Evolutionary conservation across 257 asterid genomes (phyloP).

Genomic region (Schizonepeta tenuifolia): DNA sequence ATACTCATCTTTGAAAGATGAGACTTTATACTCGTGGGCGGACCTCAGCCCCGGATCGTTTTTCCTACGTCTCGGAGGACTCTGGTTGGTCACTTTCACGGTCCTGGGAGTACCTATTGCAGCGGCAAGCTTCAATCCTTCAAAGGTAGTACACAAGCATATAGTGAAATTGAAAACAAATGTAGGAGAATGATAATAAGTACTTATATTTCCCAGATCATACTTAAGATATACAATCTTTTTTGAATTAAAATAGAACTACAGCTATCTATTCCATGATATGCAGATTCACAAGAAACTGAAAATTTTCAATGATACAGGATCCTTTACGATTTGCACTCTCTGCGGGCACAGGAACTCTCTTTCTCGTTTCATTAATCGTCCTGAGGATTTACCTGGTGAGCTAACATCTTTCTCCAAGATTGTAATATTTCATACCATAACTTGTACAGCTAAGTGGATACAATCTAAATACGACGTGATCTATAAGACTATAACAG

Average conservation of each 20-base stretch:
- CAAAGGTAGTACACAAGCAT: conserved; percentile 47
- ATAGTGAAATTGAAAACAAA: neutral
- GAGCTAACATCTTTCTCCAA: conserved; percentile 16
- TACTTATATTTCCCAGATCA: neutral
- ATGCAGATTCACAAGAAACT: conserved; percentile 15
- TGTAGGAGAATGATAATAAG: no score
- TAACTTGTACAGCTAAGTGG: neutral
- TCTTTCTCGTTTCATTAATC: conserved; percentile 74
- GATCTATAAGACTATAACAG: neutral
- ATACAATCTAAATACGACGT: conserved; percentile 8
- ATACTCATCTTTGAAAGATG: conserved; percentile 70
- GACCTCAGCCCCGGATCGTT: conserved; percentile 70
- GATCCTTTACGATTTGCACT: conserved; percentile 76
- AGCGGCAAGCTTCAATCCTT: conserved; percentile 79
- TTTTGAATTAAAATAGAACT: neutral
- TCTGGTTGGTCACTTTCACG: conserved; percentile 79
- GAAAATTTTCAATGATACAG: conserved; percentile 45
- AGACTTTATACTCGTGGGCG: conserved; percentile 62
- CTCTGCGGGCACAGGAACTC: conserved; percentile 86
- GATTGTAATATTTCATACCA: neutral
- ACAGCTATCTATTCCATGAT: conserved; percentile 11
- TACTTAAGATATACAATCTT: no score
- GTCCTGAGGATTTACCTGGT: conserved; percentile 93
- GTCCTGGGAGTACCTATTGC: conserved; percentile 89
- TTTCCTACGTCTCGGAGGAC: conserved; percentile 82